Evolutionary conservation across 73 alveolate genomes (phyloP).

Genomic region (Blepharisma stoltei): DNA sequence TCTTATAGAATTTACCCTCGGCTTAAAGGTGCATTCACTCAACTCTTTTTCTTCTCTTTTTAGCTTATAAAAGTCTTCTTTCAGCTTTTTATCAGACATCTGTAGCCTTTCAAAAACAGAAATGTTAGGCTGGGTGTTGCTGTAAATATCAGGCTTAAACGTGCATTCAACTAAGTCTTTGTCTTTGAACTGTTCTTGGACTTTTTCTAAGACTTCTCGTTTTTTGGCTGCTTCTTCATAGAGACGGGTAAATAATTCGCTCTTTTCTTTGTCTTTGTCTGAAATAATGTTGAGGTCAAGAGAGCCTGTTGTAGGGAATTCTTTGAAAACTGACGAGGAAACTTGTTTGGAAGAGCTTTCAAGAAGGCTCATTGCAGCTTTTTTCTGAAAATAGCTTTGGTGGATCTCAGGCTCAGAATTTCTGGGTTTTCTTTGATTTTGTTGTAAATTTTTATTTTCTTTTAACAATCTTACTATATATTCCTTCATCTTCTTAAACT

Average conservation of each 20-base stretch:
- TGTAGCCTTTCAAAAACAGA: conserved; percentile 1
- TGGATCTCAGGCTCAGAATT: too few relatives aligned
- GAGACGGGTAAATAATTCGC: neutral
- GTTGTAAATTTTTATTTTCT: too few relatives aligned
- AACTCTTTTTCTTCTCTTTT: conserved; percentile 12
- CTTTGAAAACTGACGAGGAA: too few relatives aligned
- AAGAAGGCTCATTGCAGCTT: too few relatives aligned
- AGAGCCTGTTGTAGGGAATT: too few relatives aligned
- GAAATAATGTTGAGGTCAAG: too few relatives aligned
- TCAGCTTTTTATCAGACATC: neutral
- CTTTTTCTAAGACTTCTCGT: neutral
- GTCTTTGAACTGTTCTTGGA: neutral
- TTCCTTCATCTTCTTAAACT: too few relatives aligned
- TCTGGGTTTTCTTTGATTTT: too few relatives aligned
- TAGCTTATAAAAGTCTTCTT: neutral
- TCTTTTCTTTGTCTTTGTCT: neutral
- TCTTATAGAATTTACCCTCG: neutral
- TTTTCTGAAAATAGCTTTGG: too few relatives aligned
- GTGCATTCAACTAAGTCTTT: conserved; percentile 16
- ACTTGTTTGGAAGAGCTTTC: too few relatives aligned
- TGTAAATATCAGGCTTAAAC: neutral
- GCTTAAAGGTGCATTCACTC: conserved; percentile 2
- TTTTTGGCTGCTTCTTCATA: conserved; percentile 23
- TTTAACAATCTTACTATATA: too few relatives aligned
- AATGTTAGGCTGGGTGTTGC: neutral